Evolutionary conservation across 148 eudicot species (phyloP).

Genomic region (Polygonum maritimum): DNA sequence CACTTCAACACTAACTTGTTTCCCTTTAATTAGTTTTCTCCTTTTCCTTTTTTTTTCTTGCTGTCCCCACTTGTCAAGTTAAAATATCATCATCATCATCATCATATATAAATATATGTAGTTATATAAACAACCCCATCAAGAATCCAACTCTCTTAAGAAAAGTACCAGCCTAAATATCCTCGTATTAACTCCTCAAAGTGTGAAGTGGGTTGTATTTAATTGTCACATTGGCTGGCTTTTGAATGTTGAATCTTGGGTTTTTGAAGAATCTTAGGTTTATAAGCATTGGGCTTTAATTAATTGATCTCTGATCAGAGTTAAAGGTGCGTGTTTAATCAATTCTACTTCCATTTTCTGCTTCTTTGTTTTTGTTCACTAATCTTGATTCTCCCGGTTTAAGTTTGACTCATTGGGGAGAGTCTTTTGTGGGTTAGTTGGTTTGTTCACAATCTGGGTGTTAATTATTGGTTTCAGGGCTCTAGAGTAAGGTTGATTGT

Average conservation of each 20-base stretch:
- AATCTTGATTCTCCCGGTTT: no score
- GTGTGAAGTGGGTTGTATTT: not conserved
- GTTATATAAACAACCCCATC: not conserved
- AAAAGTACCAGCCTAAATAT: not conserved
- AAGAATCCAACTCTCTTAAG: not conserved
- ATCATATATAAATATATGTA: not conserved
- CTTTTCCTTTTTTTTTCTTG: not conserved
- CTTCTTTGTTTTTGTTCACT: not conserved
- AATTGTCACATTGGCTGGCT: not conserved
- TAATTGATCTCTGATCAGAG: not conserved
- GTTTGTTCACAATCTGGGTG: not conserved
- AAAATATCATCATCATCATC: not conserved
- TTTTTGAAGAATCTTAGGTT: not conserved
- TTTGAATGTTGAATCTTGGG: not conserved
- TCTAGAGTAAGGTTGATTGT: not conserved
- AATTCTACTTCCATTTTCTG: not conserved
- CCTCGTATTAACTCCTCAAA: not conserved
- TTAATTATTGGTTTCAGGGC: not conserved
- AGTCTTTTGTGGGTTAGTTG: no score
- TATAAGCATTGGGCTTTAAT: no score
- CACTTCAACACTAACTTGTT: conserved; percentile 4
- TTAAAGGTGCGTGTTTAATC: not conserved
- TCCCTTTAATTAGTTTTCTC: not conserved
- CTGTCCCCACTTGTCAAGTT: not conserved
- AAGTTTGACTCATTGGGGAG: not conserved